phyloP scores from a whole-genome alignment of 2,329 filamentous ascomycete genomes.

The Trichoderma polysporum region DNA sequence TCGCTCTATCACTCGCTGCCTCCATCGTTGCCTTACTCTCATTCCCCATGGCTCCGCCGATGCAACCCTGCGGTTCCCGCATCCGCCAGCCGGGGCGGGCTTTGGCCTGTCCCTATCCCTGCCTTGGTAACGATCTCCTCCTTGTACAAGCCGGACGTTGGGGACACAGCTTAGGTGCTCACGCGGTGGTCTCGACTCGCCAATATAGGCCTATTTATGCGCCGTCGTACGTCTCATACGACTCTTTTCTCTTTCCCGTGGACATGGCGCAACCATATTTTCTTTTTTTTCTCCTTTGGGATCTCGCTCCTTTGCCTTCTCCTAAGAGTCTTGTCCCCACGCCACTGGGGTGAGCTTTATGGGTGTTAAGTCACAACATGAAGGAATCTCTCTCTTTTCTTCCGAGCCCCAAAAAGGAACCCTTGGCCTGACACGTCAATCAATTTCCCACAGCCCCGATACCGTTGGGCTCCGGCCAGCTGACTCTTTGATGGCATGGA shows the following conservation, averaged over 20 bases:
- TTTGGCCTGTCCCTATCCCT: not conserved
- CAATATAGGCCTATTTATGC: not conserved
- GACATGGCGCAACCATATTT: not conserved
- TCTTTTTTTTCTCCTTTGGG: not conserved
- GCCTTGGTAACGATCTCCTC: not conserved
- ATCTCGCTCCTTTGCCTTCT: not conserved
- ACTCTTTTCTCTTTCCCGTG: not conserved
- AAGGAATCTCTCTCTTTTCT: not conserved
- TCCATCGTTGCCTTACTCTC: not conserved
- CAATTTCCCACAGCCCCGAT: not conserved
- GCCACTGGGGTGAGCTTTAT: conserved; percentile 20
- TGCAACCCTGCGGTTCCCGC: not conserved
- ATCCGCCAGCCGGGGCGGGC: conserved; percentile 8
- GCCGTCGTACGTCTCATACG: conserved; percentile 1
- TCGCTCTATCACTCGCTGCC: not conserved
- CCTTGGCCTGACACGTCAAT: conserved; percentile 26
- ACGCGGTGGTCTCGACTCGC: not conserved
- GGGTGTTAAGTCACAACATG: not conserved
- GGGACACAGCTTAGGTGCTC: not conserved
- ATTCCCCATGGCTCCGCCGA: not conserved
- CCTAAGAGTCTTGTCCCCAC: conserved; percentile 7
- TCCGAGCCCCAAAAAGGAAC: conserved; percentile 28
- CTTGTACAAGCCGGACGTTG: not conserved
- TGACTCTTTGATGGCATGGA: conserved; percentile 19
- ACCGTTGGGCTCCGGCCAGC: conserved; percentile 15